phyloP scores from a whole-genome alignment of 805 yeast genomes.

The Cyberlindnera saturnus region DNA sequence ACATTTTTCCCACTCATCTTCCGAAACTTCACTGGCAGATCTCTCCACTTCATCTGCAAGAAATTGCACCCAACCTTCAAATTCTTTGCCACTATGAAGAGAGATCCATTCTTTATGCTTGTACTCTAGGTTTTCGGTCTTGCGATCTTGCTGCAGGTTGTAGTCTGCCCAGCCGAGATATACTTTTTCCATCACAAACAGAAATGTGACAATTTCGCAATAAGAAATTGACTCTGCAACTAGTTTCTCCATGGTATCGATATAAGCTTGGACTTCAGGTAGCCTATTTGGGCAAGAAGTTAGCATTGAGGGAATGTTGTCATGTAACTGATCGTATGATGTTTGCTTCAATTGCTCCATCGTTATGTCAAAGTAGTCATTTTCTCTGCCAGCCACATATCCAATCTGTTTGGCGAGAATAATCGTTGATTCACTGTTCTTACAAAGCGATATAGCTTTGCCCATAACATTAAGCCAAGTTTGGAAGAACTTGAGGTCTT shows the following conservation, averaged over 20 bases:
- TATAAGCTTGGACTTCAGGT: neutral
- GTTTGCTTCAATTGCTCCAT: conserved; percentile 25
- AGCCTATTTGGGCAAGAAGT: neutral
- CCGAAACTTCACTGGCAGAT: conserved; percentile 20
- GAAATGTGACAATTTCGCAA: conserved; percentile 35
- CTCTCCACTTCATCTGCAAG: conserved; percentile 37
- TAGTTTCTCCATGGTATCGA: conserved; percentile 14
- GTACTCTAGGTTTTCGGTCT: conserved; percentile 28
- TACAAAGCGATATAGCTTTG: conserved; percentile 30
- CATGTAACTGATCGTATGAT: neutral
- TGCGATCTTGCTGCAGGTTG: conserved; percentile 11
- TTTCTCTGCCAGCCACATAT: conserved; percentile 41
- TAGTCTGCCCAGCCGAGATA: conserved; percentile 48
- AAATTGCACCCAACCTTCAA: conserved; percentile 43
- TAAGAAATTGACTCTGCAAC: conserved; percentile 26
- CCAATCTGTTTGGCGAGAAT: conserved; percentile 45
- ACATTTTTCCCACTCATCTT: conserved; percentile 12
- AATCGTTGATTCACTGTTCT: conserved; percentile 33
- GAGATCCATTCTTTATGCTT: conserved; percentile 47
- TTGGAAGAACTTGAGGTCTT: conserved; percentile 44
- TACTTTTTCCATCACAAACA: conserved; percentile 43
- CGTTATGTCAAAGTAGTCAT: conserved; percentile 38
- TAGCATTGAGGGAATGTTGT: neutral
- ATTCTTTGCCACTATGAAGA: conserved; percentile 44
- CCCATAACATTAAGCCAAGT: conserved; percentile 37